Base-by-base conservation (phyloP, 2,329 filamentous ascomycete genomes). In the Harringtonia lauricola region DNA sequence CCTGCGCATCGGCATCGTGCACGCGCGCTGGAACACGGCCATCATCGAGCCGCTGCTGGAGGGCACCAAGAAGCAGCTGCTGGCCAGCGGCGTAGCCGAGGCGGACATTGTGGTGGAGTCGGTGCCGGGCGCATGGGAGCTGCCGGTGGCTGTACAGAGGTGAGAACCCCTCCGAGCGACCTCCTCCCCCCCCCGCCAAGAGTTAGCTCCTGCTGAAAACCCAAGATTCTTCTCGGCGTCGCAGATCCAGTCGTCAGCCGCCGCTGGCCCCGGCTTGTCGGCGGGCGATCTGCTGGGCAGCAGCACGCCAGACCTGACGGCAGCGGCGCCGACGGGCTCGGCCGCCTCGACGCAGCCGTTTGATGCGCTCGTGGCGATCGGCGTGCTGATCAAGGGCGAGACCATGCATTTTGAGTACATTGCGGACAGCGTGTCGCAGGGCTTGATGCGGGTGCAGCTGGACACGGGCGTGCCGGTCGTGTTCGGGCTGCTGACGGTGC, bases 351-450 rank as follows among this genome's bases (percentile, higher is more conserved):
- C 74, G 46, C 66, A 70, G 44, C 78, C 87, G 18, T 96, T 96
- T 57, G 90, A 96, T 59, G 92, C 92, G 49, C 80, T 98, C 51
- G 89, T 98, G 52, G 88, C 92, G 42, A 85, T 98, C 53, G 92
- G 92, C 44, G 89, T 95, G 45, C 77, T 98, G 48, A 95, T 98
- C 68, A 98, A 98, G 71, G 92, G 92, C 61, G 86, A 94, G 66
- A 96, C 92, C 8, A 95, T 95, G 88, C 92, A 98, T 67, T 98
- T 98, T 58, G 92, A 98, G 67, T 96, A 98, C 68, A 98, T 98
- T 56, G 76, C 89, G 35, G 92, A 96, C 51, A 79, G 86, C 34
- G 88, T 94, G 8, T 87, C 81, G 46, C 86, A 95, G 49, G 92
- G 87, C 8, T 72, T 98, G 48, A 98, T 98, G 92, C 81, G 86